Base-by-base conservation (phyloP, 257 asterid genomes). In the Verbena officinalis region DNA sequence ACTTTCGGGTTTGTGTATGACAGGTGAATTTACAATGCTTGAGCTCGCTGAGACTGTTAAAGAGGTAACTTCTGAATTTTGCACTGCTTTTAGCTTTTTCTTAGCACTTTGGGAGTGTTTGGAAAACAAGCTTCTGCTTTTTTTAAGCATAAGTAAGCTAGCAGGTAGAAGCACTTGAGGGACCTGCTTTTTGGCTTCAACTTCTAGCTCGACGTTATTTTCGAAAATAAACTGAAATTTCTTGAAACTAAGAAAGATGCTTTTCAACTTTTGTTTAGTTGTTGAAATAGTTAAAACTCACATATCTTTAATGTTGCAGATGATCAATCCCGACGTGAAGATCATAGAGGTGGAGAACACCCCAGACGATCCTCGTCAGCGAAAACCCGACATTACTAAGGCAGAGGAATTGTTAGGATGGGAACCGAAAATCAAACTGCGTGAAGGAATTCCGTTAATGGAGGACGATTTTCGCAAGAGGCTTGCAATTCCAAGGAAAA, bases 301-400 rank as follows among this genome's bases (percentile, higher is more conserved):
- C n/a, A 36, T 3, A 36, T 36, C 40, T 36, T 5, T 2, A 36
- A 36, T 36, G 3, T 6, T 75, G 80, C 80, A 90, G 98, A 79
- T 89, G 84, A 92, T 92, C 59, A 87, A 85, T 55, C 98, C 98
- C 8, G 72, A 78, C 0, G 96, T 92, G 84, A 52, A 82, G 23
- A 86, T 92, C 45, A 65, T 83, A 16, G 84, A 72, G 0, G 97
- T 92, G 77, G 97, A 92, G 77, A 92, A 89, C 76, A 92, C 98
- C 0, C 98, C 98, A 10, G 98, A 92, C 16, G 98, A 92, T 73
- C 97, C 98, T 45, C 91, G 96, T 3, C 98, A 89, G 62, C 79
- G 98, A 66, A 92, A 92, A 64, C 98, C 98, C 0, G 96, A 75
- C 72, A 92, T 92, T 75, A 79, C 96, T 2, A 87, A 85, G 91